Evolutionary conservation across 106 monocot genomes (phyloP), one percentile per base, ranked within the genome.

Genomic region (Apostasia ramifera): DNA sequence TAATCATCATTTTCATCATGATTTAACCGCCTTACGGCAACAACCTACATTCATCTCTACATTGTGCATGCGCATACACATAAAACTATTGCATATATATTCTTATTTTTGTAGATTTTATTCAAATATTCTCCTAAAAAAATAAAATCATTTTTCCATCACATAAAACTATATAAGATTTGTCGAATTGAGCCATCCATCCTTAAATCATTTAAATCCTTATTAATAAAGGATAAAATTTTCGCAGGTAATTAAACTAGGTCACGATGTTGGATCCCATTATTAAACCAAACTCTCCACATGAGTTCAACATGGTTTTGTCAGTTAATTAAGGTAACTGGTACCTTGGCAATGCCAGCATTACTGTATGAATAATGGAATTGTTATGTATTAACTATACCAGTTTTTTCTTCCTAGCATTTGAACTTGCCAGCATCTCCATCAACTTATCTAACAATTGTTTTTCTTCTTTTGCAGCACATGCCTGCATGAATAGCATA

Each of bases 381-480:
- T 8, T 44, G 38, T 4, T 3, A 62, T 44, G 14, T 12, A 41
- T 44, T 48, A 65, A 47, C 37, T 55, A 6, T 89, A 93, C 93
- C 81, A 84, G 76, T 45, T 79, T 67, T 77, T 84, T 93, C 78
- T 93, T 83, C 51, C 81, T 71, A 1, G 83, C 66, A 71, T 72
- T 86, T 74, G 89, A 89, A 77, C 79, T 83, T 54, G 81, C 81
- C 48, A 89, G 62, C 86, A 93, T 89, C 59, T 86, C 79, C 37
- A 80, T 81, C 48, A 93, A 86, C 56, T 86, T 93, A 73, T 93
- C 80, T 63, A 89, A 62, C 49, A 93, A 43, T 84, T 84, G 86
- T 53, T 59, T 83, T 58, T 93, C 93, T 82, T 93, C 93, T 65
- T 74, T 89, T 42, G 75, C 84, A 66, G 89, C 74, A 76, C 81